A percentile compares a stretch with the other conserved stretches of the same genome.
Conservation (phyloP, 306 rosid genomes). For the Quercus mongolica region DNA sequence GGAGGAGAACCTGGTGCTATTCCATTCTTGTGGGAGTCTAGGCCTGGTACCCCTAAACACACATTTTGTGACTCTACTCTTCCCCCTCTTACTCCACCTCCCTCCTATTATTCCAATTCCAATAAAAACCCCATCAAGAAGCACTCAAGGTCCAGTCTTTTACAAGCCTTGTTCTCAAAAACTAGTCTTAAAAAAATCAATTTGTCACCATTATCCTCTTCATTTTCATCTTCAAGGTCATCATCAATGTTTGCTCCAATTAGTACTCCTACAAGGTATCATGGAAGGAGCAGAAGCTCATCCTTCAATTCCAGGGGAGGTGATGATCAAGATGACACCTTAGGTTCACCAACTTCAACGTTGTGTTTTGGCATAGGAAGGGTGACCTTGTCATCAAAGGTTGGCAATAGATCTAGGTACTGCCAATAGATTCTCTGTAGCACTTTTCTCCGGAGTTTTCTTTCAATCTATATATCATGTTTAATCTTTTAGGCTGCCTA, state of each 20-base stretch:
- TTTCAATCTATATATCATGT: constrained; percentile 7
- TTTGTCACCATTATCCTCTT: constrained; percentile 1
- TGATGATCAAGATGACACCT: constrained; percentile 19
- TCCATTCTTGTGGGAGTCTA: constrained; percentile 88
- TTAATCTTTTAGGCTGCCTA: neutral
- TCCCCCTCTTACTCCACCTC: constrained; percentile 94
- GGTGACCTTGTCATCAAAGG: neutral
- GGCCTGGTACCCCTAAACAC: constrained; percentile 84
- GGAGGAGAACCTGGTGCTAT: constrained; percentile 45
- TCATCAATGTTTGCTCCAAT: constrained; percentile 18
- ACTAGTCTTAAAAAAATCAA: constrained; percentile 31
- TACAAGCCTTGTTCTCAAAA: constrained; percentile 40
- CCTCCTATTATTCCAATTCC: constrained; percentile 44
- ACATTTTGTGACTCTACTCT: constrained; percentile 39
- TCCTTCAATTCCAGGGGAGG: constrained; percentile 43
- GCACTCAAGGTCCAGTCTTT: constrained; percentile 42
- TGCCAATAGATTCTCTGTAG: constrained; percentile 23
- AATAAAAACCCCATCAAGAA: constrained; percentile 27
- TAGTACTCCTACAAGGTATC: neutral
- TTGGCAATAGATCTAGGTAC: constrained; percentile 9
- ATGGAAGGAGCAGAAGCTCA: constrained; percentile 36
- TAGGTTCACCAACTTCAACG: constrained; percentile 43
- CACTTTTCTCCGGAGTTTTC: constrained; percentile 18
- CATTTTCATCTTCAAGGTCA: constrained; percentile 3
- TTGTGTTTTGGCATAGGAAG: constrained; percentile 49